Evolutionary conservation across 1,284 basidiomycete species (phyloP).

Genomic region (Ustilago shanxiensis): DNA sequence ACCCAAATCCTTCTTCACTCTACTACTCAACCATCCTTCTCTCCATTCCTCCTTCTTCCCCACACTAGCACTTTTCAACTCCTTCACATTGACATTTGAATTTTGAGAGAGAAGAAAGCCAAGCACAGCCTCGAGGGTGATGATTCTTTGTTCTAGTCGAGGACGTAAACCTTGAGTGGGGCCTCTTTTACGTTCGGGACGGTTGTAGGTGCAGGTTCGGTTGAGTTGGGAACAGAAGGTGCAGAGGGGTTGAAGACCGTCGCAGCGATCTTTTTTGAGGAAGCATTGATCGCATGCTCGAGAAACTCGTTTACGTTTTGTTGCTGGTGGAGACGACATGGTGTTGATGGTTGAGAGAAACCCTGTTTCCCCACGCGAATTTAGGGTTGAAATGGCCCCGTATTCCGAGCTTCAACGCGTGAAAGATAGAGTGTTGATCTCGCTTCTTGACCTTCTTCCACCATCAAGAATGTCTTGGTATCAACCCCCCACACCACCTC

Average conservation of each 20-base stretch:
- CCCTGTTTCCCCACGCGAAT: too few relatives aligned
- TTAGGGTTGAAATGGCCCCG: too few relatives aligned
- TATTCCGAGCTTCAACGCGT: too few relatives aligned
- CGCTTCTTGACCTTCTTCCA: too few relatives aligned
- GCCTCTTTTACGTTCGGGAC: conserved; percentile 46
- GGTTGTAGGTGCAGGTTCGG: conserved; percentile 37
- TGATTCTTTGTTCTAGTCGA: conserved; percentile 30
- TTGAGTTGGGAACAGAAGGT: conserved; percentile 23
- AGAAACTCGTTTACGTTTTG: conserved; percentile 50
- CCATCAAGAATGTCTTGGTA: conserved; percentile 45
- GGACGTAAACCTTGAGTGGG: conserved; percentile 45
- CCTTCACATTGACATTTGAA: neutral
- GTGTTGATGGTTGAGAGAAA: neutral
- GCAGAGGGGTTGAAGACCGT: conserved; percentile 37
- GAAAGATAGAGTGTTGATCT: too few relatives aligned
- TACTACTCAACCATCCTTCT: conserved; percentile 19
- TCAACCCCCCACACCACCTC: conserved; percentile 20
- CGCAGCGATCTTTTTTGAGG: conserved; percentile 47
- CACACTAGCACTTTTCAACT: neutral
- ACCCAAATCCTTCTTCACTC: neutral
- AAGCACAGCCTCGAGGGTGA: conserved; percentile 30
- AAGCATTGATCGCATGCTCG: conserved; percentile 56
- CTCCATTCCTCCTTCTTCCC: conserved; percentile 6
- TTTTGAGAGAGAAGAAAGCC: conserved; percentile 18
- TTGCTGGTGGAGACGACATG: neutral